These are phyloP conservation scores for Ceriops zippeliana DNA, from an alignment of 345 rosid species.

Conservation along the genomic window DNA sequence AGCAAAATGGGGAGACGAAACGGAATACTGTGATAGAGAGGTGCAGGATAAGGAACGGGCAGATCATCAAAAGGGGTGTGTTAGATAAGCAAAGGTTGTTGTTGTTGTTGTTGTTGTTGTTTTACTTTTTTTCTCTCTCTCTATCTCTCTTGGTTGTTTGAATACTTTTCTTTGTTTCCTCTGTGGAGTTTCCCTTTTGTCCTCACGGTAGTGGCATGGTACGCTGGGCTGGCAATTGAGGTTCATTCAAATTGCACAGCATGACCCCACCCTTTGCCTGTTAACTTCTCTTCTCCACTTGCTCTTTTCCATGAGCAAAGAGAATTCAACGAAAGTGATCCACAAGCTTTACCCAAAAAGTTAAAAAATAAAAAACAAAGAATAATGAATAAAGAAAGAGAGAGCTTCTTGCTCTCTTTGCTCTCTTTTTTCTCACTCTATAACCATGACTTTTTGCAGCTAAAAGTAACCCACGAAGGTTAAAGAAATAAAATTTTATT, in stretches of 20 bases:
- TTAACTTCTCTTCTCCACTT: conserved; percentile 10
- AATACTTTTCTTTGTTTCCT: background rate
- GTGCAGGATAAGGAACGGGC: conserved; percentile 18
- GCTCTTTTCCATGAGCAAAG: conserved; percentile 5
- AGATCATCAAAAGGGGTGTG: conserved; percentile 20
- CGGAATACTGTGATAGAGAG: conserved; percentile 16
- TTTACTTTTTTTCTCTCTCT: background rate
- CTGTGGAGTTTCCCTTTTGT: conserved; percentile 30
- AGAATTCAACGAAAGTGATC: conserved; percentile 15
- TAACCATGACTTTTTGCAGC: background rate
- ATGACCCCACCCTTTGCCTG: conserved; percentile 18
- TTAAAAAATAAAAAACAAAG: background rate
- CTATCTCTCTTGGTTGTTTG: background rate
- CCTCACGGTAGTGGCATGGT: conserved; percentile 67
- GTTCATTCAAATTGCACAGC: conserved; percentile 30
- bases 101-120: background rate
- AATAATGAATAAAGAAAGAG: background rate
- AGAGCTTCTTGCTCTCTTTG: too few species aligned
- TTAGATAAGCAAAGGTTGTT: conserved; percentile 21
- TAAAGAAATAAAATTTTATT: conserved; percentile 2
- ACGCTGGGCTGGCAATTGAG: conserved; percentile 49
- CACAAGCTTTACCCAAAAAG: conserved; percentile 2
- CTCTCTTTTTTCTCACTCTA: background rate
- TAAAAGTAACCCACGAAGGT: background rate
- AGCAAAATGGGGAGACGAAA: conserved; percentile 19